These are phyloP conservation scores for Lasiodiplodia sp. DNA, from an alignment of 2,329 filamentous ascomycete species.

Conservation along the genomic window DNA sequence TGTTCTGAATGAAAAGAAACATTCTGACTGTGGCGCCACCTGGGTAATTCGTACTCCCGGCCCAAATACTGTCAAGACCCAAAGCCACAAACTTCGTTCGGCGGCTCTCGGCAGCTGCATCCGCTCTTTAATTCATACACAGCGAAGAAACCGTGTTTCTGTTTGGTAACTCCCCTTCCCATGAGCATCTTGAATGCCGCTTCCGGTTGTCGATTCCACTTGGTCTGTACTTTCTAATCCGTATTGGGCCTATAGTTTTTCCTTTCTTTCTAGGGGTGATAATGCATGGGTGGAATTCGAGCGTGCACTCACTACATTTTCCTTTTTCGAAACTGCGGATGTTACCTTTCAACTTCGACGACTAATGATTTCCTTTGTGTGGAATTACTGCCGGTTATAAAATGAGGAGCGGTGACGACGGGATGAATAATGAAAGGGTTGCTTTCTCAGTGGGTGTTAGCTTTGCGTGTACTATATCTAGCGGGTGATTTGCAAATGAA, in stretches of 20 bases:
- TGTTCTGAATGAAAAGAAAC: background rate
- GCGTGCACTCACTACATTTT: background rate
- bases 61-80: background rate
- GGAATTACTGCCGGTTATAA: background rate
- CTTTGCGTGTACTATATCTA: constrained; percentile 16
- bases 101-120: background rate
- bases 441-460: background rate
- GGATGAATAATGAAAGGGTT: constrained; percentile 8
- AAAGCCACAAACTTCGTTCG: background rate
- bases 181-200: background rate
- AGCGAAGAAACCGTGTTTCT: background rate
- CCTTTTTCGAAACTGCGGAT: background rate
- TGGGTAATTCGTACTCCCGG: background rate
- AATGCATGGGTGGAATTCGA: background rate
- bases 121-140: background rate
- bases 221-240: background rate
- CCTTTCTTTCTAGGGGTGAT: background rate
- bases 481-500: background rate
- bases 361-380: background rate
- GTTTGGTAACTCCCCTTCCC: background rate
- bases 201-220: background rate
- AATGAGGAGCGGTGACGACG: background rate
- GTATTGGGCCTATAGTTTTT: background rate
- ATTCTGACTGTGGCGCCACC: background rate
- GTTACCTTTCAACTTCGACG: background rate